Evolutionary conservation across 495 filamentous ascomycete species (phyloP).

Genomic region (Cercophora newfieldiana): DNA sequence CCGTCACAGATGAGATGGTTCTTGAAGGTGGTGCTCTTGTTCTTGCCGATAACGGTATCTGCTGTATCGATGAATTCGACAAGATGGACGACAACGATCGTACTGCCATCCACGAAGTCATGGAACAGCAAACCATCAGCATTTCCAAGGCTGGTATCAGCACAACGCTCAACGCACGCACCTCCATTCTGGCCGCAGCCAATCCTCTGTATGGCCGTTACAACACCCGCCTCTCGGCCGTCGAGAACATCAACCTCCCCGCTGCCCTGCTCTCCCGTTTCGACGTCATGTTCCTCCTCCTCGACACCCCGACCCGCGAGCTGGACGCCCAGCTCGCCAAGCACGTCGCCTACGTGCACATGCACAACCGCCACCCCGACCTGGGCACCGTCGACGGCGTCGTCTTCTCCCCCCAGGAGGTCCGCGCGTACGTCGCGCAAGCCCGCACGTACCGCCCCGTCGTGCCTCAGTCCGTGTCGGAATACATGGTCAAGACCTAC

Average conservation of each 20-base stretch:
- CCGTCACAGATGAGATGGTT: conserved; percentile 98
- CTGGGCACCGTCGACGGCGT: conserved; percentile 53
- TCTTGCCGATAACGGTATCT: conserved; percentile 95
- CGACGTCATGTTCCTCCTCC: conserved; percentile 93
- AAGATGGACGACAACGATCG: conserved; percentile 98
- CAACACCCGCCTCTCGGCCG: conserved; percentile 92
- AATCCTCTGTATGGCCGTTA: conserved; percentile 98
- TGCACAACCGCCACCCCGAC: conserved; percentile 93
- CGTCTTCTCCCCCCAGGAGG: conserved; percentile 85
- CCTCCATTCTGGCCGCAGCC: conserved; percentile 95
- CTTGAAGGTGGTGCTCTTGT: conserved; percentile 95
- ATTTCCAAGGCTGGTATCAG: conserved; percentile 98
- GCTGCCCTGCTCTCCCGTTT: conserved; percentile 95
- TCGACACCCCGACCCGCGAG: conserved; percentile 87
- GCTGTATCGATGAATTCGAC: conserved; percentile 99
- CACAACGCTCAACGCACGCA: conserved; percentile 92
- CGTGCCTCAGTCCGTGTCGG: conserved; percentile 78
- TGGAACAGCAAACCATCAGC: conserved; percentile 99
- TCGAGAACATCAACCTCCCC: conserved; percentile 98
- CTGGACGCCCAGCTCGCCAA: conserved; percentile 88
- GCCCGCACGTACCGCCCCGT: conserved; percentile 84
- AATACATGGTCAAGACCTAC: conserved; percentile 96
- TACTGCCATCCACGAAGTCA: conserved; percentile 98
- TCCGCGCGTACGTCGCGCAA: conserved; percentile 92
- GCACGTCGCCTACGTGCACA: conserved; percentile 96